Evolutionary conservation across 2,329 filamentous ascomycete species (phyloP), one percentile per base, ranked within the genome.

Genomic region (Chalaropsis thielavioides): DNA sequence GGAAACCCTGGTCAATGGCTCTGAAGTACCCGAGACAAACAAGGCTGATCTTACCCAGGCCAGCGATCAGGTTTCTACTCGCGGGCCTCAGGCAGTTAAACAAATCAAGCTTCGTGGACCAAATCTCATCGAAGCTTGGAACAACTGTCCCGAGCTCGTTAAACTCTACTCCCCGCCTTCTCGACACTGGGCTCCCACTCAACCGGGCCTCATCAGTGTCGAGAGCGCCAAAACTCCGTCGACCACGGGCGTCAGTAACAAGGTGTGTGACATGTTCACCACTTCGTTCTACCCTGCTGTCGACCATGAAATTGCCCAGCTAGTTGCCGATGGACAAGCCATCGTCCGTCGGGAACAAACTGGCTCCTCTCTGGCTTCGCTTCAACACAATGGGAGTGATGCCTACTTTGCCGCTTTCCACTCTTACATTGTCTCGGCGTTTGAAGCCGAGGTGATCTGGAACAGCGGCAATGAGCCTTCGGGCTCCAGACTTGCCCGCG

Each of bases 351-450:
- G 46, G 19, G 46, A 51, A 24, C 46, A 51, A 7, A 17, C 46
- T 27, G 59, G 59, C 22, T 61, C 38, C 40, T 43, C 59, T 1
- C 17, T 61, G 10, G 19, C 41, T n/a, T n/a, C 59, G 19, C 15
- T 61, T n/a, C 38, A 43, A 24, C 59, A 61, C 59, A 17, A n/a
- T 19, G 59, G 38, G 11, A 40, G 38, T 11, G 59, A 61, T 40
- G 38, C 59, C 8, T 61, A 61, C 59, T 61, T 61, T 41, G 24
- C 59, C 7, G 38, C 59, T n/a, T 44, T 61, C 59, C 59, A 61
- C 35, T 24, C 59, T 19, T 61, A 61, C 22, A n/a, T 61, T 17
- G 38, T 61, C 19, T 27, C 22, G 17, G 59, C 35, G 8, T 61
- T 61, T 41, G 59, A 61, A 24, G 22, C 41, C 38, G 59, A 44